These are phyloP conservation scores for Candida germanica DNA, from an alignment of 805 yeast species.

Conservation along the genomic window DNA sequence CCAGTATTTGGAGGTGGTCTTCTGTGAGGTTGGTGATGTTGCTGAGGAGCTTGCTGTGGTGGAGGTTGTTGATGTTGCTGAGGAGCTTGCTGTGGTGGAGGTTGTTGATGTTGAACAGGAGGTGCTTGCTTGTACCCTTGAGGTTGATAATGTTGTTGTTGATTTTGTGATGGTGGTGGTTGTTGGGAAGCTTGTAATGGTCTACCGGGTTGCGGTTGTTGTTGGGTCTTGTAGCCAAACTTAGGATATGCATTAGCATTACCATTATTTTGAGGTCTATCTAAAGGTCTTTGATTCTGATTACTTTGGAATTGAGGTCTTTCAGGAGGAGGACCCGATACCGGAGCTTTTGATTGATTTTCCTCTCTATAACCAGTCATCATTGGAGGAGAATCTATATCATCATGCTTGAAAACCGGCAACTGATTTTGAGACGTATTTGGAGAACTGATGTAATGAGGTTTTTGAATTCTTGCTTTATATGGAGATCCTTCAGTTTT, in stretches of 20 bases:
- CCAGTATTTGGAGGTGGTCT: slow-evolving; percentile 12
- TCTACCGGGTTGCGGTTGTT: slow-evolving; percentile 1
- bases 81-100: slow-evolving; percentile 2
- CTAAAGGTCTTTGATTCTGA: slow-evolving; percentile 4
- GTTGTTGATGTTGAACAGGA: slow-evolving; percentile 14
- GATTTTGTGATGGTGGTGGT: slow-evolving; percentile 8
- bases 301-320: slow-evolving; percentile 1
- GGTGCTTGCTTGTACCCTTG: slow-evolving; percentile 9
- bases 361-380: slow-evolving; percentile 12
- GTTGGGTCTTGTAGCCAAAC: slow-evolving; percentile 2
- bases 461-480: slow-evolving; percentile 18
- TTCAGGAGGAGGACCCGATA: background rate
- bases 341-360: slow-evolving; percentile 1
- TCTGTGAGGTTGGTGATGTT: slow-evolving; percentile 20
- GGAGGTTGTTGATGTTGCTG: slow-evolving; percentile 14
- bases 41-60: slow-evolving; percentile 14
- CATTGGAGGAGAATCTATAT: slow-evolving; percentile 3
- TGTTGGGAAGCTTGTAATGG: slow-evolving; percentile 5
- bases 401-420: slow-evolving; percentile 10
- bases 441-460: slow-evolving; percentile 32
- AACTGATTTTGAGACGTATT: slow-evolving; percentile 26
- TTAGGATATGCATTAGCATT: slow-evolving; percentile 1
- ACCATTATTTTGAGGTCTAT: slow-evolving; percentile 2
- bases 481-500: slow-evolving; percentile 16
- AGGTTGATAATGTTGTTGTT: slow-evolving; percentile 15